Evolutionary conservation across 805 yeast genomes (phyloP).

Genomic region (Saccharomycopsis oosterbeekiorum): DNA sequence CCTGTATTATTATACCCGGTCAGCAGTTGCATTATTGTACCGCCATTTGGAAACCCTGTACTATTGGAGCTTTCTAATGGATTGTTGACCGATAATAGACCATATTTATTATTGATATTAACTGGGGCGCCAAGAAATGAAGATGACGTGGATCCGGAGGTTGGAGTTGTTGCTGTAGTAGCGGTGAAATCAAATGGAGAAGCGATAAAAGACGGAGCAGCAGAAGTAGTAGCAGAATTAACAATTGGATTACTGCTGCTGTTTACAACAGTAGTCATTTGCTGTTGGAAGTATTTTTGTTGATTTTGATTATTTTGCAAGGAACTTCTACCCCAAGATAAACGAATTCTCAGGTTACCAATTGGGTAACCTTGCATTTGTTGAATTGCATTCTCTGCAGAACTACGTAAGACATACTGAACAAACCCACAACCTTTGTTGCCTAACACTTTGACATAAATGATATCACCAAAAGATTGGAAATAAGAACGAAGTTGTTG

Average conservation of each 20-base stretch:
- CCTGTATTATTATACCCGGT: neutral
- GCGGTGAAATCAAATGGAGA: neutral
- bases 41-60: neutral
- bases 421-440: slow-evolving; percentile 79
- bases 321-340: slow-evolving; percentile 77
- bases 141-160: neutral
- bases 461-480: slow-evolving; percentile 62
- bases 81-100: neutral
- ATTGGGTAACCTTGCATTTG: slow-evolving; percentile 88
- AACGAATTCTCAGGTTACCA: slow-evolving; percentile 71
- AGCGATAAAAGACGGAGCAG: neutral
- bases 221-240: neutral
- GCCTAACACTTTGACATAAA: slow-evolving; percentile 68
- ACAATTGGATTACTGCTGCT: neutral
- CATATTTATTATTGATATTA: neutral
- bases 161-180: neutral
- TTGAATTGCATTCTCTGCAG: slow-evolving; percentile 78
- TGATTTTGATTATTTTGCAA: slow-evolving; percentile 20
- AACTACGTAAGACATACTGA: slow-evolving; percentile 63
- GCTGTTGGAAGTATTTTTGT: slow-evolving; percentile 18
- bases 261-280: neutral
- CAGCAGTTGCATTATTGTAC: neutral
- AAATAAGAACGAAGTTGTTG: slow-evolving; percentile 52
- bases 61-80: neutral
- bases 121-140: neutral